Conservation (phyloP, 1,284 basidiomycete species). For the Trichosporon faecale region DNA sequence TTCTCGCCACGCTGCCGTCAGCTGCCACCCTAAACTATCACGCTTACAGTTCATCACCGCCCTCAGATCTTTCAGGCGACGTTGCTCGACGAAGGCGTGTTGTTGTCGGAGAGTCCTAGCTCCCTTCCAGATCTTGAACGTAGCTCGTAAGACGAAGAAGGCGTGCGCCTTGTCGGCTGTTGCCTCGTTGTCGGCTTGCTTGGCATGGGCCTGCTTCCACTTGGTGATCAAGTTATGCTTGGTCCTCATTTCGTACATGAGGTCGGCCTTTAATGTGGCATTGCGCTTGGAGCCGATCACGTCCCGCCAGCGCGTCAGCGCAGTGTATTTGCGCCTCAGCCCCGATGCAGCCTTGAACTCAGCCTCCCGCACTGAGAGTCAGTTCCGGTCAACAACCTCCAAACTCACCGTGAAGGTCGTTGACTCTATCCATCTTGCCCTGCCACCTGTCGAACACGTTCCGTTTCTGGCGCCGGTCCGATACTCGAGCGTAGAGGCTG, state of each 20-base stretch:
- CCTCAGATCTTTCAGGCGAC: constrained; percentile 9
- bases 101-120: constrained; percentile 24
- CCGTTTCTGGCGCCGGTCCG: constrained; percentile 12
- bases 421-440: constrained; percentile 6
- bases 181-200: constrained; percentile 23
- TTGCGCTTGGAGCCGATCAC: constrained; percentile 25
- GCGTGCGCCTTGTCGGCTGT: constrained; percentile 40
- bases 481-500: constrained; percentile 20
- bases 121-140: constrained; percentile 34
- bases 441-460: constrained; percentile 13
- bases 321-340: constrained; percentile 8
- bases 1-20: constrained; percentile 20
- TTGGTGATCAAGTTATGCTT: constrained; percentile 23
- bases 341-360: constrained; percentile 11
- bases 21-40: background rate
- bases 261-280: constrained; percentile 27
- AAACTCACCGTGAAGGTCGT: constrained; percentile 15
- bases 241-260: constrained; percentile 28
- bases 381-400: background rate
- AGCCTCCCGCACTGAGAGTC: constrained; percentile 12
- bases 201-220: constrained; percentile 28
- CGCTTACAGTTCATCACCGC: background rate
- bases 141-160: constrained; percentile 38
- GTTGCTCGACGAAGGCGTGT: constrained; percentile 23
- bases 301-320: constrained; percentile 38